phyloP scores from a whole-genome alignment of 306 rosid genomes.

The Casuarina cunninghamiana region DNA sequence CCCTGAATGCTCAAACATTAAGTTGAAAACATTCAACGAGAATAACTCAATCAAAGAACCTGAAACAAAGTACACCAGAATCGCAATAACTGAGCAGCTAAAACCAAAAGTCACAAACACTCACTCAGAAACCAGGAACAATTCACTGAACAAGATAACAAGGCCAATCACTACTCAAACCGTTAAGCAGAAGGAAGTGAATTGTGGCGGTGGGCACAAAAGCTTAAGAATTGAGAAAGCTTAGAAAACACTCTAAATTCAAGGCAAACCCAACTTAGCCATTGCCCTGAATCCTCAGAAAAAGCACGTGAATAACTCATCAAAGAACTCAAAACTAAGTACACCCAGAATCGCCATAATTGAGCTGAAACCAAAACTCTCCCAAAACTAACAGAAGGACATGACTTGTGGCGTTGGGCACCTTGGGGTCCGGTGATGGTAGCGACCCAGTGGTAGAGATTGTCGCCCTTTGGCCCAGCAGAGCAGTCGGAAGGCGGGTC shows the following conservation, averaged over 20 bases:
- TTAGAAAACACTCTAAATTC: background rate
- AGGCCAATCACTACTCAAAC: background rate
- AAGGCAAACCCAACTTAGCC: background rate
- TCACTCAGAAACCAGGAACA: background rate
- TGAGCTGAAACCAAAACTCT: background rate
- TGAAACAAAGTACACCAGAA: background rate
- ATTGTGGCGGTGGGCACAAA: too few species aligned
- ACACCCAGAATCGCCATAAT: background rate
- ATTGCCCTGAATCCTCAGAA: background rate
- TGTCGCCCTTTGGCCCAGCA: conserved; percentile 96
- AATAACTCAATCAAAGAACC: background rate
- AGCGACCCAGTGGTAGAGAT: conserved; percentile 94
- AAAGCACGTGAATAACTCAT: background rate
- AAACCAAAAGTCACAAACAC: background rate
- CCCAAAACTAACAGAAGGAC: background rate
- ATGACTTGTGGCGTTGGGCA: background rate
- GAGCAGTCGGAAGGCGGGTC: conserved; percentile 83
- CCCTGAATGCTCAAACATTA: background rate
- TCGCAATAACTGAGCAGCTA: background rate
- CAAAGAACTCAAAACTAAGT: background rate
- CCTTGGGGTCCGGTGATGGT: conserved; percentile 79
- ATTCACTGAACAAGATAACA: background rate
- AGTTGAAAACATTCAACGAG: background rate
- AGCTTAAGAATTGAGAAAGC: too few species aligned
- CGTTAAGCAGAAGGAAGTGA: background rate